Conservation (phyloP, 257 asterid genomes). For the Solanum virginianum region DNA sequence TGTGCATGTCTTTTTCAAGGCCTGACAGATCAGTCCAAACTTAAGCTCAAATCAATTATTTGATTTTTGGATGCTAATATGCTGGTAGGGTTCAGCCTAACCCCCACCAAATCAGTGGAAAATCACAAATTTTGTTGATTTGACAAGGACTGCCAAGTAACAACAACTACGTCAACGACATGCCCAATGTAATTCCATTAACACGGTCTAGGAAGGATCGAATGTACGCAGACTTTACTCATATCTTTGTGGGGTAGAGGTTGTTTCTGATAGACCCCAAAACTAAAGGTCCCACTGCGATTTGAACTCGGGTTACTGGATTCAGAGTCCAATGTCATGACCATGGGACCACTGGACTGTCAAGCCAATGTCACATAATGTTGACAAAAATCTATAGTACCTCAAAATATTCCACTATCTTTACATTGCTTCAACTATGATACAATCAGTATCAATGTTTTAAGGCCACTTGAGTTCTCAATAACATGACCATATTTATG, state of each 20-base stretch:
- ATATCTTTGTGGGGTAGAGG: background rate
- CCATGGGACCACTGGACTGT: conserved; percentile 14
- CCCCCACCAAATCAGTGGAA: background rate
- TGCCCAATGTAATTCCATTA: fast-evolving
- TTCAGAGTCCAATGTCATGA: conserved; percentile 39
- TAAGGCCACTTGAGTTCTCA: background rate
- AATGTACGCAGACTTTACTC: background rate
- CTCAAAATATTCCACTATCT: background rate
- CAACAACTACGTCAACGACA: background rate
- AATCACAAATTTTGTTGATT: background rate
- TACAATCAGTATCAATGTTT: background rate
- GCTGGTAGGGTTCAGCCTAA: background rate
- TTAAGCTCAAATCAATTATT: background rate
- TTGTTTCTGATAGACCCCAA: background rate
- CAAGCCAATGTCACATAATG: background rate
- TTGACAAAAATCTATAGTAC: background rate
- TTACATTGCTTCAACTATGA: background rate
- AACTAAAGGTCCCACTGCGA: background rate
- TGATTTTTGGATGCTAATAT: background rate
- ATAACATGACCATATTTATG: background rate
- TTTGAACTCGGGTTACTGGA: conserved; percentile 34
- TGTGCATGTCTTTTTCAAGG: background rate
- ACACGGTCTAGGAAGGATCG: fast-evolving
- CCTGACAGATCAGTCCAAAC: background rate
- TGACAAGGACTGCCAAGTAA: background rate